A percentile compares a stretch with the other conserved stretches of the same genome.
Evolutionary conservation across 768 basidiomycete genomes (phyloP).

Genomic region (Tulasnella sp.): DNA sequence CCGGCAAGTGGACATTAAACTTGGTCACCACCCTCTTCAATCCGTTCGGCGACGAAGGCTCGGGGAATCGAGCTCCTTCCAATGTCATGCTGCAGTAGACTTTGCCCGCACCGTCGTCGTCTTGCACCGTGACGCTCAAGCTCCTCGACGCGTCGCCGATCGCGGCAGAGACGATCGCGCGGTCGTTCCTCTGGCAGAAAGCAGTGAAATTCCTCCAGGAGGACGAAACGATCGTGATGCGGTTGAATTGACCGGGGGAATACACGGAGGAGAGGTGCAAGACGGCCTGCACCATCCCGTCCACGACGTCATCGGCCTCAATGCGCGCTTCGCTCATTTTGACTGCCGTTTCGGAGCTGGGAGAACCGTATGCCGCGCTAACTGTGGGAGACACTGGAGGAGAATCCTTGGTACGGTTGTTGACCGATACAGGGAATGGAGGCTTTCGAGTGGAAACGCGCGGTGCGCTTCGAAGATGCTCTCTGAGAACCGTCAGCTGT

Average conservation of each 20-base stretch:
- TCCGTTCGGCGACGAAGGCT: background rate
- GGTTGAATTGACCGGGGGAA: constrained; percentile 7
- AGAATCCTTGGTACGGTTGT: background rate
- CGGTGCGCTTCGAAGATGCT: background rate
- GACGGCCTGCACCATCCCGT: background rate
- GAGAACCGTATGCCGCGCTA: background rate
- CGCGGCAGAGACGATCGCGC: background rate
- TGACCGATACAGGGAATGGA: background rate
- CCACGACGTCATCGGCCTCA: background rate
- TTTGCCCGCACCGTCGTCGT: background rate
- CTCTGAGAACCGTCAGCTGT: background rate
- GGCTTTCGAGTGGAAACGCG: background rate
- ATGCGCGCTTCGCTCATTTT: constrained; percentile 1
- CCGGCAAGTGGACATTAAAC: constrained; percentile 8
- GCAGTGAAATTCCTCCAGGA: background rate
- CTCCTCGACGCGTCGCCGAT: background rate
- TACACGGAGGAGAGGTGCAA: background rate
- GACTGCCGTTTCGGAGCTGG: background rate
- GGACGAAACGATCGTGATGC: constrained; percentile 1
- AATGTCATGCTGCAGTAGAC: background rate
- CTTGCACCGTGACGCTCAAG: background rate
- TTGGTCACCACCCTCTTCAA: constrained; percentile 5
- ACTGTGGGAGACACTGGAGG: background rate
- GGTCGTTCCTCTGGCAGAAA: background rate
- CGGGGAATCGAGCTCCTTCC: background rate